Base-by-base conservation (phyloP, 1,139 yeast species). In the Candida frijolesensis region DNA sequence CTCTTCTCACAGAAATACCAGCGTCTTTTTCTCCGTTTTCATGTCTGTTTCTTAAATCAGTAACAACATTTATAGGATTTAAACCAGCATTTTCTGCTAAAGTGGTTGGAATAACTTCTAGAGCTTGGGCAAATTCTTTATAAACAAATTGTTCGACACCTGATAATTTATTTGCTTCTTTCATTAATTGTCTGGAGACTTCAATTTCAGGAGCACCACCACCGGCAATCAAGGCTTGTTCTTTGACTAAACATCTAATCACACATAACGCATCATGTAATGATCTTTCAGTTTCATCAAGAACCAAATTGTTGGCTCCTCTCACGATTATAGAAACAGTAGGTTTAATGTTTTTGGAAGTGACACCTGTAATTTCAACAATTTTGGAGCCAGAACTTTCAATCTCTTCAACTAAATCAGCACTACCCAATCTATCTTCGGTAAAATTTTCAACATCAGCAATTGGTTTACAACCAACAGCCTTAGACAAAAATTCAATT, bases 191-290 rank as follows among this genome's bases (percentile, higher is more conserved):
- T 62, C 96, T 84, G 5, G 98, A 86, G 14, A 92, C 87, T 74
- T 94, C 99, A 60, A 94, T 84, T 73, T 94, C 99, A 45, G 99
- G 97, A 5, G 99, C 98, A 60, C 99, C 99, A 58, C 99, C 99
- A 61, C 99, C 99, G 12, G 98, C 97, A 71, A 94, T 90, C 64
- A 94, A 78, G 2, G 97, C 98, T 66, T 84, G 88, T 70, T 91
- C 94, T 68, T 94, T 92, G 40, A 95, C 98, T 51, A 94, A 77
- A 75, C 99, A 94, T 68, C 98, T 85, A 51, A 95, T 82, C 27
- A 95, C 99, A 79, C 99, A 94, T 53, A 94, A 80, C 0, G 99
- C 98, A 70, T 94, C 99, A 65, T 94, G 99, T 59, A 94, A 76
- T 4, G 98, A 91, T 70, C 99, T 86, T 68, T 95, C 99, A 43